A percentile compares a stretch with the other conserved stretches of the same genome.
phyloP scores from a whole-genome alignment of 2,329 filamentous ascomycete species.

The Mariannaea sp. region DNA sequence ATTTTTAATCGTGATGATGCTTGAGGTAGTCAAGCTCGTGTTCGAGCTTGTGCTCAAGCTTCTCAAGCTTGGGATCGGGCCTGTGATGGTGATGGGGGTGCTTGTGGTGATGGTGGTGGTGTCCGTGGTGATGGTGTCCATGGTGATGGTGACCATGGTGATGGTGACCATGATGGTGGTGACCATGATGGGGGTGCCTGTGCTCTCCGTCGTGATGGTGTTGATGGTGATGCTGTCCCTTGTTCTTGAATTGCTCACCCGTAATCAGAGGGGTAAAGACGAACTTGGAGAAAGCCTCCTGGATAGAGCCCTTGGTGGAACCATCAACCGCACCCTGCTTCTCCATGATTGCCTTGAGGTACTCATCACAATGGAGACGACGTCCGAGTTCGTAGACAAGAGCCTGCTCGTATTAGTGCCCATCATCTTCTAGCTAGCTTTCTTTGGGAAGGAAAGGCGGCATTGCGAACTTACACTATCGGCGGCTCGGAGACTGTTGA shows the following conservation, averaged over 20 bases:
- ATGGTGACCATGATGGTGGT: not conserved
- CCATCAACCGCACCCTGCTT: slow-evolving; percentile 40
- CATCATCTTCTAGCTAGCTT: not conserved
- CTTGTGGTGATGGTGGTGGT: not conserved
- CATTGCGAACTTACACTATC: slow-evolving; percentile 36
- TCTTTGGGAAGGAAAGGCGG: not conserved
- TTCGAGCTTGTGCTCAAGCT: not conserved
- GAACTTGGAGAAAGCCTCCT: slow-evolving; percentile 36
- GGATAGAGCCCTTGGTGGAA: slow-evolving; percentile 35
- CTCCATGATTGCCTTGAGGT: slow-evolving; percentile 34
- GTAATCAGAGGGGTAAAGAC: slow-evolving; percentile 37
- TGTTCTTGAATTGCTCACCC: slow-evolving; percentile 37
- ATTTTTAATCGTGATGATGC: not conserved
- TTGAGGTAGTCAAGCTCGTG: not conserved
- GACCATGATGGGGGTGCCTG: not conserved
- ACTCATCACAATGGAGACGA: slow-evolving; percentile 35
- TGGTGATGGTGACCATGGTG: not conserved
- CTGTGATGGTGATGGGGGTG: not conserved
- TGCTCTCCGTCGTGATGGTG: slow-evolving; percentile 5
- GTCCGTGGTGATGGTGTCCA: not conserved
- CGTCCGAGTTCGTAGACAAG: slow-evolving; percentile 38
- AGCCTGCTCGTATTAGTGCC: slow-evolving; percentile 23
- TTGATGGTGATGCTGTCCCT: slow-evolving; percentile 10
- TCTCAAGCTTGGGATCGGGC: not conserved
- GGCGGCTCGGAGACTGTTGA: slow-evolving; percentile 39